Percentiles rank a stretch among this genome's conserved stretches.
These are phyloP conservation scores for Aegle marmelos DNA, from an alignment of 345 rosid species.

Conservation along the genomic window DNA sequence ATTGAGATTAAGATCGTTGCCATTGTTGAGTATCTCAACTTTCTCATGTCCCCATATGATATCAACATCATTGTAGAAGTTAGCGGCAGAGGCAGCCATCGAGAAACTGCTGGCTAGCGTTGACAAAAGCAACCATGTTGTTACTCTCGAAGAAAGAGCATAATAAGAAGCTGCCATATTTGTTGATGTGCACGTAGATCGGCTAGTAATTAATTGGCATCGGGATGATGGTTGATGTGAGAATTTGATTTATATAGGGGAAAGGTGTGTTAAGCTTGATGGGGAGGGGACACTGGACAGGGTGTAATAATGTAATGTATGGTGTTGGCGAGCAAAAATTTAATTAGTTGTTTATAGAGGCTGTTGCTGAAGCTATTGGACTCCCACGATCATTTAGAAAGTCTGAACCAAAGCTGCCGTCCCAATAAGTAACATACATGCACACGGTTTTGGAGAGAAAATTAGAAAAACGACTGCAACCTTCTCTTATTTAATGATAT, in stretches of 20 bases:
- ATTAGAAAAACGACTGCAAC: neutral
- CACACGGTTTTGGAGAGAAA: neutral
- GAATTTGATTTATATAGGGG: neutral
- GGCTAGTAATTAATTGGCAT: neutral
- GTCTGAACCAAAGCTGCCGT: conserved; percentile 2
- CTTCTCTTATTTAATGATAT: no score
- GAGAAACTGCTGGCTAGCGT: neutral
- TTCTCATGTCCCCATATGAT: conserved; percentile 22
- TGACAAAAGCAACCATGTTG: neutral
- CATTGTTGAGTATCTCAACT: conserved; percentile 24
- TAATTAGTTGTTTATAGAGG: neutral
- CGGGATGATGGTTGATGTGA: neutral
- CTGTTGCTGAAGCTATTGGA: neutral
- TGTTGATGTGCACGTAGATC: neutral
- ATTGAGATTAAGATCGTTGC: conserved; percentile 24
- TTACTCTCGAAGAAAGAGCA: neutral
- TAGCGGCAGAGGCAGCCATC: conserved; percentile 11
- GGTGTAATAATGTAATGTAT: neutral
- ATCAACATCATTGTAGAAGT: conserved; percentile 8
- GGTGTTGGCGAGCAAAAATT: neutral
- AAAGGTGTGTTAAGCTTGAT: neutral
- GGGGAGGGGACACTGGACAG: neutral
- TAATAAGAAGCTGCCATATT: neutral
- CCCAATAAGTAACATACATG: neutral
- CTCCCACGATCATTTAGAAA: neutral